Evolutionary conservation across 495 filamentous ascomycete genomes (phyloP).

Genomic region (Choiromyces venosus): DNA sequence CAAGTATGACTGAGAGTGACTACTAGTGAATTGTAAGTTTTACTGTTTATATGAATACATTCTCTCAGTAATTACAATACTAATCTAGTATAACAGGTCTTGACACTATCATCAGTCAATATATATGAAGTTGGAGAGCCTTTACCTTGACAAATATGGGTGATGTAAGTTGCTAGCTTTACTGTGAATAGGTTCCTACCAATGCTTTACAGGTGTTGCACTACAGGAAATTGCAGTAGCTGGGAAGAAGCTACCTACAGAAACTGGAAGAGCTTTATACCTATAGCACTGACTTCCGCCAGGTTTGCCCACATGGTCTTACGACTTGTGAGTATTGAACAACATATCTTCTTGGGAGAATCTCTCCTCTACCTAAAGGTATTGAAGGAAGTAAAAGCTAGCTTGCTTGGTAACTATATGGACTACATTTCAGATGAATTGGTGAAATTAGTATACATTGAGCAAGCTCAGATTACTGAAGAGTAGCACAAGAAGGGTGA

Average conservation of each 20-base stretch:
- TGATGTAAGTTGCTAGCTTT: not conserved
- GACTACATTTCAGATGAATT: conserved; percentile 12
- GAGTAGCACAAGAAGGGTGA: not conserved
- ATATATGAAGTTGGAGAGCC: too few relatives aligned
- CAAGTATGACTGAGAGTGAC: too few relatives aligned
- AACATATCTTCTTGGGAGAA: conserved; percentile 21
- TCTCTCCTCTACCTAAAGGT: conserved; percentile 26
- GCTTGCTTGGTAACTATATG: conserved; percentile 26
- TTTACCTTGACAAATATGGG: too few relatives aligned
- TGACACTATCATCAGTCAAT: too few relatives aligned
- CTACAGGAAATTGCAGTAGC: conserved; percentile 23
- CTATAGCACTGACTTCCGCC: conserved; percentile 22
- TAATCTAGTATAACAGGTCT: too few relatives aligned
- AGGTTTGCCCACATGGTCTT: conserved; percentile 10
- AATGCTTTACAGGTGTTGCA: conserved; percentile 8
- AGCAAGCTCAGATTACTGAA: not conserved
- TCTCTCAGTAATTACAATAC: too few relatives aligned
- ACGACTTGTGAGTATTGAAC: conserved; percentile 5
- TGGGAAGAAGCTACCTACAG: conserved; percentile 23
- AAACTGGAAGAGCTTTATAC: conserved; percentile 21
- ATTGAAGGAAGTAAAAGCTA: conserved; percentile 20
- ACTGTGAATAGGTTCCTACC: not conserved
- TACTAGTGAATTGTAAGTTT: too few relatives aligned
- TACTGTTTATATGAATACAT: too few relatives aligned
- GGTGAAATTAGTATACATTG: not conserved